Evolutionary conservation across 352 stramenopile genomes (phyloP).

Genomic region (Pythium coloratum): DNA sequence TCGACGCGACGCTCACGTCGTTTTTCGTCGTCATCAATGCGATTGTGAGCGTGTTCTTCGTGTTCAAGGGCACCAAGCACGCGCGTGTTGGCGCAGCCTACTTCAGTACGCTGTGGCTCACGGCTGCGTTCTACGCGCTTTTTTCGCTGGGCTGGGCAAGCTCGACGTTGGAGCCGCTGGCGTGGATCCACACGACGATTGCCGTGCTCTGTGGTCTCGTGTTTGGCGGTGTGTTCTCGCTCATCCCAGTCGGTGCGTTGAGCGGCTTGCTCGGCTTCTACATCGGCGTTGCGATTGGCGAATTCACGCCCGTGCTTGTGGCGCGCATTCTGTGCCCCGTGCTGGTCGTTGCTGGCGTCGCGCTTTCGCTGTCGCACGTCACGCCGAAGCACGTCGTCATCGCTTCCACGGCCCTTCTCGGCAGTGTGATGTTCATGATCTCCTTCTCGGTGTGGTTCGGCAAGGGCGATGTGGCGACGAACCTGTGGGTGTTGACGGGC

Average conservation of each 20-base stretch:
- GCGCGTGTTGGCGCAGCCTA: constrained; percentile 56
- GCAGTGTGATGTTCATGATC: constrained; percentile 60
- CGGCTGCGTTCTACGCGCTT: constrained; percentile 67
- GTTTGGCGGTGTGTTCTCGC: constrained; percentile 62
- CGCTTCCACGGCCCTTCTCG: constrained; percentile 63
- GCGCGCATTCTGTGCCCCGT: constrained; percentile 55
- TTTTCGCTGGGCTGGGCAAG: constrained; percentile 47
- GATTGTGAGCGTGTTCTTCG: constrained; percentile 50
- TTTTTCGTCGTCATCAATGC: constrained; percentile 66
- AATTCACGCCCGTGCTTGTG: constrained; percentile 68
- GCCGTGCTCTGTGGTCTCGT: constrained; percentile 71
- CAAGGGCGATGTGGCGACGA: constrained; percentile 56
- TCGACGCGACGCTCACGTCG: constrained; percentile 44
- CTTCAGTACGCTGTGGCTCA: constrained; percentile 58
- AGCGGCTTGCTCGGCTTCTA: constrained; percentile 72
- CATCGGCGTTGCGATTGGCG: constrained; percentile 50
- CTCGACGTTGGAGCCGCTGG: constrained; percentile 31
- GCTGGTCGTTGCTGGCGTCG: constrained; percentile 45
- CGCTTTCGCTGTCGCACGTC: constrained; percentile 40
- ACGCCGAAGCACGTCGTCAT: constrained; percentile 66
- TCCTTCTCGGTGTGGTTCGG: constrained; percentile 77
- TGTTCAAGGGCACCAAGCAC: constrained; percentile 54
- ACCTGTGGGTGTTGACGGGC: constrained; percentile 66
- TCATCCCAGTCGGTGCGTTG: constrained; percentile 59
- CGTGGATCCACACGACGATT: constrained; percentile 71